Evolutionary conservation across 2,329 filamentous ascomycete genomes (phyloP).

Genomic region (Microcera coccophila): DNA sequence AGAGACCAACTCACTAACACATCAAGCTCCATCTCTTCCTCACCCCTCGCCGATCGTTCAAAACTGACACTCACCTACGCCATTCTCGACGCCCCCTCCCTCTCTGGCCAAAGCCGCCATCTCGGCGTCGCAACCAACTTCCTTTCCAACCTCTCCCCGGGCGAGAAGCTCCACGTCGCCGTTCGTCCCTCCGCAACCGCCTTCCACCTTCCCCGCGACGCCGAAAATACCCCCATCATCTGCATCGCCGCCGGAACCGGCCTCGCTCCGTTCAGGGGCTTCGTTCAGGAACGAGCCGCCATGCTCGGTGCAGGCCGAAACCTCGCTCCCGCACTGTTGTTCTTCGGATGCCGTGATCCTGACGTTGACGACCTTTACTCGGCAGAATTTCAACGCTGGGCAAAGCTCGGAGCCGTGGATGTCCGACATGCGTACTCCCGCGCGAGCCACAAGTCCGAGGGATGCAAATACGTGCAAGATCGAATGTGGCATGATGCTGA

Average conservation of each 20-base stretch:
- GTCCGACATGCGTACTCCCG: constrained; percentile 56
- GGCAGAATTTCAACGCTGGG: constrained; percentile 57
- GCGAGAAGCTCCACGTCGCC: constrained; percentile 49
- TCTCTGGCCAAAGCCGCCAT: constrained; percentile 47
- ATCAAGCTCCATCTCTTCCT: constrained; percentile 65
- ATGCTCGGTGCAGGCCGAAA: constrained; percentile 47
- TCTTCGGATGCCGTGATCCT: constrained; percentile 58
- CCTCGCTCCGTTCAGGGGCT: constrained; percentile 60
- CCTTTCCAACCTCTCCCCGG: constrained; percentile 46
- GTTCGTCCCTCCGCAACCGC: constrained; percentile 41
- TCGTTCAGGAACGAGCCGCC: constrained; percentile 58
- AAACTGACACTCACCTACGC: constrained; percentile 64
- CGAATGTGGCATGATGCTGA: constrained; percentile 35
- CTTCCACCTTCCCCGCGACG: constrained; percentile 48
- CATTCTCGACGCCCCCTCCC: constrained; percentile 56
- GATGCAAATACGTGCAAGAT: constrained; percentile 48
- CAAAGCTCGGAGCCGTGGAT: constrained; percentile 44
- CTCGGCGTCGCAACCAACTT: constrained; percentile 60
- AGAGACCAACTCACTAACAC: constrained; percentile 11
- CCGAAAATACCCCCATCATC: constrained; percentile 47
- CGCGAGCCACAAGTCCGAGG: constrained; percentile 39
- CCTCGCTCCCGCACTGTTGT: constrained; percentile 60
- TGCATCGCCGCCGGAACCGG: constrained; percentile 53
- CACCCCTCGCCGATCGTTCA: constrained; percentile 56
- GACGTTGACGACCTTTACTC: constrained; percentile 58